phyloP scores from a whole-genome alignment of 108 stramenopile species.

The Asterionellopsis glacialis region DNA sequence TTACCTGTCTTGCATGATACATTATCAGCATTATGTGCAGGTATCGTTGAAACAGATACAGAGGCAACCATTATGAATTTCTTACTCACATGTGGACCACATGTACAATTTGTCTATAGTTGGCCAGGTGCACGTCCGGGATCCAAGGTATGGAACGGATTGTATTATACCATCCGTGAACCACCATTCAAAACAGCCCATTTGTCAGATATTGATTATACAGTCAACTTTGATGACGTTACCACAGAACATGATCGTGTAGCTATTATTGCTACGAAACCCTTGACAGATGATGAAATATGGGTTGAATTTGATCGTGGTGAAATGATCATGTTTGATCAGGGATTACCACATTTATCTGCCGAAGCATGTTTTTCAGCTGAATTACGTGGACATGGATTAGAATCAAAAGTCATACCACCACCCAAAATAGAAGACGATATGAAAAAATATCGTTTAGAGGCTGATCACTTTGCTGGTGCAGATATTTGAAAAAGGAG shows the following conservation, averaged over 20 bases:
- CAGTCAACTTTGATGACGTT: conserved; percentile 52
- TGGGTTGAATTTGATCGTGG: conserved; percentile 76
- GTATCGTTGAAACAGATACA: conserved; percentile 43
- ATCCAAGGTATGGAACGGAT: conserved; percentile 81
- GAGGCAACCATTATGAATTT: conserved; percentile 83
- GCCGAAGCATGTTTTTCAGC: conserved; percentile 23
- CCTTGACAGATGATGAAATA: conserved; percentile 67
- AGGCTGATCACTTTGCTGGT: too few relatives aligned
- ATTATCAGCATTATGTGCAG: conserved; percentile 51
- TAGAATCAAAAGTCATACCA: conserved; percentile 22
- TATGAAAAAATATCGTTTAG: conserved; percentile 27
- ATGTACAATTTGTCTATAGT: conserved; percentile 69
- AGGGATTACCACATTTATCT: conserved; percentile 38
- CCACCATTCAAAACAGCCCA: conserved; percentile 70
- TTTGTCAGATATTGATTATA: conserved; percentile 52
- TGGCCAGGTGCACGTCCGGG: conserved; percentile 86
- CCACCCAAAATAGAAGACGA: conserved; percentile 28
- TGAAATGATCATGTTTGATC: conserved; percentile 74
- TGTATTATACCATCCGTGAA: conserved; percentile 79
- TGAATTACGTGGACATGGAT: conserved; percentile 27
- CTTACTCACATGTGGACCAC: conserved; percentile 64
- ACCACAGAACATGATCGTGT: conserved; percentile 66
- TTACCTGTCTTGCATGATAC: conserved; percentile 77
- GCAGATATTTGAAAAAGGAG: too few relatives aligned
- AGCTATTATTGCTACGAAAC: conserved; percentile 86